Conservation (phyloP, 768 basidiomycete genomes). For the Rhodotorula kratochvilovae region DNA sequence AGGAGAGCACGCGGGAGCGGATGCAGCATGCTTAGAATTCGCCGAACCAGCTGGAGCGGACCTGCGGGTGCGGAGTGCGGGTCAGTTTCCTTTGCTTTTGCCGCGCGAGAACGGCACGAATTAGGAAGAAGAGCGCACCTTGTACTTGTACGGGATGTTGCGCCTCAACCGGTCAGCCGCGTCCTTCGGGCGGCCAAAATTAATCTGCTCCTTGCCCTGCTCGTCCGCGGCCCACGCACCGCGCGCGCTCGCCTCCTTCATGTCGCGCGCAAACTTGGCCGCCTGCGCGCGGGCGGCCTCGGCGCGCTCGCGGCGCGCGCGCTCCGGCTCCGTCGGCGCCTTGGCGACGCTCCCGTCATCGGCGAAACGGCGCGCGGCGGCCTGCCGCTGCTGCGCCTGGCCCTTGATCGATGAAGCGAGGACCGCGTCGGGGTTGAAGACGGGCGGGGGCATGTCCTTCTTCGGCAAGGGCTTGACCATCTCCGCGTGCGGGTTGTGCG, state of each 20-base stretch:
- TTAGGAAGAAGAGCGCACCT: constrained; percentile 5
- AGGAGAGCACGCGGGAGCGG: too few species aligned
- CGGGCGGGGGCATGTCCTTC: neutral
- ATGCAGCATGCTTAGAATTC: neutral
- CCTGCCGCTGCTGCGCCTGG: neutral
- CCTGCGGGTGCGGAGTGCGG: neutral
- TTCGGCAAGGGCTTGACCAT: neutral
- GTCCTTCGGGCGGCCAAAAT: constrained; percentile 42
- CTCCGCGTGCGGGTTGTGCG: constrained; percentile 7
- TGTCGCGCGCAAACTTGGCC: constrained; percentile 35
- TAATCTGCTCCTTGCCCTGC: constrained; percentile 4
- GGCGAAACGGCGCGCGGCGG: neutral
- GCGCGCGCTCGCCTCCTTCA: constrained; percentile 36
- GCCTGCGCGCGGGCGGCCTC: constrained; percentile 37
- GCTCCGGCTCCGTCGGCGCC: constrained; percentile 17
- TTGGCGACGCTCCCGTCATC: neutral
- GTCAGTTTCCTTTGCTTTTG: neutral
- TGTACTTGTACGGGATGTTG: constrained; percentile 43
- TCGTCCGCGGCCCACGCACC: constrained; percentile 36
- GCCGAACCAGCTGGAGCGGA: constrained; percentile 9
- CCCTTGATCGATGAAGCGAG: too few species aligned
- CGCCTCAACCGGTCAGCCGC: constrained; percentile 39
- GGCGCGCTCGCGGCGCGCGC: constrained; percentile 28
- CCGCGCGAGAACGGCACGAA: neutral
- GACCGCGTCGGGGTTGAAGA: constrained; percentile 4